Evolutionary conservation across 495 filamentous ascomycete genomes (phyloP).

Genomic region (Aspergillus baeticus): DNA sequence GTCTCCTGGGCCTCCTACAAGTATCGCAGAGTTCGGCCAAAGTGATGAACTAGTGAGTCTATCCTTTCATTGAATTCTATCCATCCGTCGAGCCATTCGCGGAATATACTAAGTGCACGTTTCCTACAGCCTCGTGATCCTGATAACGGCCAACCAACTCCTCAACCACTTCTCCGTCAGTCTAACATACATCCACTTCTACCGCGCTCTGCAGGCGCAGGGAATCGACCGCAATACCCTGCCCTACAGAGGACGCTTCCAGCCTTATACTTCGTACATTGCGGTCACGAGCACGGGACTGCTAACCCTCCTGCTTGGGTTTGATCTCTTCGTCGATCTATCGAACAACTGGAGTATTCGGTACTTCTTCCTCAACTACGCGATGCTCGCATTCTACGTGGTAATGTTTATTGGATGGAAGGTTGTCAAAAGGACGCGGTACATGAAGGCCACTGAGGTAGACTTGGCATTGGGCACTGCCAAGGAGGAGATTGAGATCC

Average conservation of each 20-base stretch:
- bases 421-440: not conserved
- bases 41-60: too few species aligned
- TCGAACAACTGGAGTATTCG: not conserved
- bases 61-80: too few species aligned
- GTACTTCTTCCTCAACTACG: slow-evolving; percentile 2
- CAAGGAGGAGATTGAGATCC: too few species aligned
- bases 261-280: slow-evolving; percentile 47
- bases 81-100: too few species aligned
- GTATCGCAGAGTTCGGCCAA: too few species aligned
- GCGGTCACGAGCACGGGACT: not conserved
- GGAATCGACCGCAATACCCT: slow-evolving; percentile 53
- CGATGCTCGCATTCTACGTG: not conserved
- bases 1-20: too few species aligned
- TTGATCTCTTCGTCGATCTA: not conserved
- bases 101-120: not conserved
- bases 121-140: slow-evolving; percentile 6
- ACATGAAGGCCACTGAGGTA: not conserved
- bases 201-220: slow-evolving; percentile 57
- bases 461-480: too few species aligned
- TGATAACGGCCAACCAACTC: slow-evolving; percentile 27
- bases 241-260: slow-evolving; percentile 56
- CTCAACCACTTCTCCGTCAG: slow-evolving; percentile 43
- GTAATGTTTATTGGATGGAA: not conserved
- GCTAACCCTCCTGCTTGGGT: not conserved
- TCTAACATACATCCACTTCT: slow-evolving; percentile 62